Evolutionary conservation across 129 eudicot species (phyloP).

Genomic region (Ambrosia artemisiifolia): DNA sequence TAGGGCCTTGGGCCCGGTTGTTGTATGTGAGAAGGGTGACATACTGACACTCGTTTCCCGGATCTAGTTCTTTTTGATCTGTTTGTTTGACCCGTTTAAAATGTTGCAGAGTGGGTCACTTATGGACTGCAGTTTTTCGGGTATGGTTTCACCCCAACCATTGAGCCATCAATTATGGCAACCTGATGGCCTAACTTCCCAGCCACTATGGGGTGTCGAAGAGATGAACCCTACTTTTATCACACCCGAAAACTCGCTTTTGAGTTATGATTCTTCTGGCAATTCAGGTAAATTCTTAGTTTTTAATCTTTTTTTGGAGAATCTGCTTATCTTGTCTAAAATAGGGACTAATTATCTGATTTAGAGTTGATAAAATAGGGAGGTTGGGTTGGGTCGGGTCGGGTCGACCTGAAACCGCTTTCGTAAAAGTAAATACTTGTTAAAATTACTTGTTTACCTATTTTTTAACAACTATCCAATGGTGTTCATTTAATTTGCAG

Average conservation of each 20-base stretch:
- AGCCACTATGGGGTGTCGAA: constrained; percentile 67
- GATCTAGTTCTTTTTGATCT: constrained; percentile 5
- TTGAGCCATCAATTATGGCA: constrained; percentile 56
- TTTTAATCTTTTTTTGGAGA: too few species aligned
- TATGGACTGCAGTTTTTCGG: constrained; percentile 47
- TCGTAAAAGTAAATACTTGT: neutral
- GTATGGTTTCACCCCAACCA: constrained; percentile 51
- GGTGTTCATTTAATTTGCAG: constrained; percentile 35
- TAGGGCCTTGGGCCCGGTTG: constrained; percentile 20
- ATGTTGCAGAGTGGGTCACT: constrained; percentile 55
- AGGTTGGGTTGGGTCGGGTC: neutral
- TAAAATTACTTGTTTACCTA: neutral
- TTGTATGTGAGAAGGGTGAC: constrained; percentile 27
- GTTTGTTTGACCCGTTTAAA: constrained; percentile 17
- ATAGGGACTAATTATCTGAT: too few species aligned
- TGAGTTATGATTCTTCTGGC: constrained; percentile 65
- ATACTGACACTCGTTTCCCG: constrained; percentile 10
- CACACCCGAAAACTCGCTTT: constrained; percentile 56
- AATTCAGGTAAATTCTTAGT: constrained; percentile 50
- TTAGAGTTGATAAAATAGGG: neutral
- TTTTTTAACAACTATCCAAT: neutral
- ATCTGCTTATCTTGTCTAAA: neutral
- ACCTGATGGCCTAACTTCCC: constrained; percentile 48
- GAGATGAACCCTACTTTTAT: constrained; percentile 59
- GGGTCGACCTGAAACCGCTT: neutral